Conservation (phyloP, 2,329 filamentous ascomycete species). For the Aspergillus sp. region DNA sequence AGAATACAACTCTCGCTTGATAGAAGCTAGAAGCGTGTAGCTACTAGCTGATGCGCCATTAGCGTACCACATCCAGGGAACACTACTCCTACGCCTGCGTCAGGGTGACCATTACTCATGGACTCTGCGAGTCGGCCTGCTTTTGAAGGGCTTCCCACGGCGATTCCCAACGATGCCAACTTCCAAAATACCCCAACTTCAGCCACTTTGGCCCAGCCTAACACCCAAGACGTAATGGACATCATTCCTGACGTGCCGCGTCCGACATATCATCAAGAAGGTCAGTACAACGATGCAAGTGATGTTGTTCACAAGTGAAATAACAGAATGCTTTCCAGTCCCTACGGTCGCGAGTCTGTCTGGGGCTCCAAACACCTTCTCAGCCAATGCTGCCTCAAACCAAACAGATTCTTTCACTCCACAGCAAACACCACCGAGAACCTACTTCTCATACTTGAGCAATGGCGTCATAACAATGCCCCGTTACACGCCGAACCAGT, state of each 20-base stretch:
- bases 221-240: background rate
- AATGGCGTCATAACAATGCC: background rate
- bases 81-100: background rate
- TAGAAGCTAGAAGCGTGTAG: background rate
- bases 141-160: background rate
- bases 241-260: background rate
- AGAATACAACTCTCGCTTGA: background rate
- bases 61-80: background rate
- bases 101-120: background rate
- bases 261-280: background rate
- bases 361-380: background rate
- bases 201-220: background rate
- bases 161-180: background rate
- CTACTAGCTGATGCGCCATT: background rate
- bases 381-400: background rate
- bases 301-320: background rate
- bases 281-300: background rate
- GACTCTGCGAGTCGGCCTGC: background rate
- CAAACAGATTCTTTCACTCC: background rate
- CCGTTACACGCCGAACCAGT: background rate
- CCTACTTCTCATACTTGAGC: background rate
- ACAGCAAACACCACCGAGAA: background rate
- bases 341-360: background rate
- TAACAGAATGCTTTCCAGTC: background rate
- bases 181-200: background rate